Conservation (phyloP, 306 rosid genomes). For the Rubus idaeus region DNA sequence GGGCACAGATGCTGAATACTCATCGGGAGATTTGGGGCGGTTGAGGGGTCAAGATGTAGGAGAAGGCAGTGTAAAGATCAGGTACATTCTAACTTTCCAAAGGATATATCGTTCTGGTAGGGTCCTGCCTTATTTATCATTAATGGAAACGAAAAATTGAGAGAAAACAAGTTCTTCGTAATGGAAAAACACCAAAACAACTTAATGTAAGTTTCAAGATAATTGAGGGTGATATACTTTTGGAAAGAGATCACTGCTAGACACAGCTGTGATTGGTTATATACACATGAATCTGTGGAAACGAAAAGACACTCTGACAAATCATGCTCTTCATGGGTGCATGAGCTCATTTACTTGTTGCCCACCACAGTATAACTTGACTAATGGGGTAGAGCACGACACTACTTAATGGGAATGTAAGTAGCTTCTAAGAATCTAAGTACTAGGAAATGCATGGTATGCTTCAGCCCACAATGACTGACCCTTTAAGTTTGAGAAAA, state of each 20-base stretch:
- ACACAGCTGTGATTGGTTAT: neutral
- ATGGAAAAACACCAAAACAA: neutral
- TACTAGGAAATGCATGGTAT: neutral
- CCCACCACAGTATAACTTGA: neutral
- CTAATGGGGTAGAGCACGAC: neutral
- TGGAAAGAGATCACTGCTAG: neutral
- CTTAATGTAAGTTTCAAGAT: neutral
- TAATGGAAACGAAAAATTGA: neutral
- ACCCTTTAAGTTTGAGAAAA: neutral
- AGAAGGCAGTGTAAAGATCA: slow-evolving; percentile 86
- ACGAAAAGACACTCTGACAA: neutral
- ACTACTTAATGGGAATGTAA: neutral
- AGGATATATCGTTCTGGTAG: neutral
- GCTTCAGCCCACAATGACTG: neutral
- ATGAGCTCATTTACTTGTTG: neutral
- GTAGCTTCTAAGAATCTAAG: neutral
- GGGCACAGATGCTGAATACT: slow-evolving; percentile 39
- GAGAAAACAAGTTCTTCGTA: neutral
- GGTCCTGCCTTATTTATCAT: neutral
- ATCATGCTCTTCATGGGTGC: neutral
- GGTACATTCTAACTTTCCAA: slow-evolving; percentile 36
- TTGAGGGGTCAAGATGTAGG: slow-evolving; percentile 79
- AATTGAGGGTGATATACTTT: too few relatives aligned
- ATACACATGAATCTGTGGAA: neutral
- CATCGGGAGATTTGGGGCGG: slow-evolving; percentile 51